Conservation (phyloP, 2,329 filamentous ascomycete genomes). For the Pestalotiopsis sp. region DNA sequence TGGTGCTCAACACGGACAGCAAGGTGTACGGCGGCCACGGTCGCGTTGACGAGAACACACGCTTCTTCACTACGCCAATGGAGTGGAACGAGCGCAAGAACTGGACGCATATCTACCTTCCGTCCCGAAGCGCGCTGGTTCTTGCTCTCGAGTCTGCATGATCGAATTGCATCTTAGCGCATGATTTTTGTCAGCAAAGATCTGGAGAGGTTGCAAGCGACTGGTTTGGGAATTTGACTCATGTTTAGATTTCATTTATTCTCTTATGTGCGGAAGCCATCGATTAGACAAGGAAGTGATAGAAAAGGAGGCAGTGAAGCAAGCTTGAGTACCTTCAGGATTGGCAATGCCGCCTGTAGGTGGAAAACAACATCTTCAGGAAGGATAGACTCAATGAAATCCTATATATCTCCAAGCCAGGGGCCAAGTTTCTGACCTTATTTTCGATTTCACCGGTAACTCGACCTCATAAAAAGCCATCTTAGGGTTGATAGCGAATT, state of each 20-base stretch:
- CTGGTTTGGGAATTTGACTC: not conserved
- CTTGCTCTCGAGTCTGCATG: constrained; percentile 47
- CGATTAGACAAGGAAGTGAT: not conserved
- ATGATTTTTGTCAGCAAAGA: not conserved
- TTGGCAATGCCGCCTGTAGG: not conserved
- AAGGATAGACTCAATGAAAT: not conserved
- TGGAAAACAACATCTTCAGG: not conserved
- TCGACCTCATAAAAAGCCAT: not conserved
- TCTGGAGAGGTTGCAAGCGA: not conserved
- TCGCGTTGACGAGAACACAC: constrained; percentile 76
- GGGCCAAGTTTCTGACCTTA: too few species aligned
- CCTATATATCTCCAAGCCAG: not conserved
- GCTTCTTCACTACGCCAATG: constrained; percentile 91
- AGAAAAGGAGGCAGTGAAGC: not conserved
- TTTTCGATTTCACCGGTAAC: too few species aligned
- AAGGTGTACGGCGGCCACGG: constrained; percentile 78
- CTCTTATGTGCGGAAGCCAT: not conserved
- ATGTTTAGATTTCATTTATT: not conserved
- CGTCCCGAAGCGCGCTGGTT: constrained; percentile 68
- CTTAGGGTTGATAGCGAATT: not conserved
- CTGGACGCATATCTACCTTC: constrained; percentile 90
- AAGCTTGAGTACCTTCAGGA: not conserved
- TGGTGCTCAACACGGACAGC: constrained; percentile 82
- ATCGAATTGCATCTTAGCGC: not conserved
- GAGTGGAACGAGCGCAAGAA: constrained; percentile 90